phyloP scores from a whole-genome alignment of 306 rosid species.

The Dryas drummondii region DNA sequence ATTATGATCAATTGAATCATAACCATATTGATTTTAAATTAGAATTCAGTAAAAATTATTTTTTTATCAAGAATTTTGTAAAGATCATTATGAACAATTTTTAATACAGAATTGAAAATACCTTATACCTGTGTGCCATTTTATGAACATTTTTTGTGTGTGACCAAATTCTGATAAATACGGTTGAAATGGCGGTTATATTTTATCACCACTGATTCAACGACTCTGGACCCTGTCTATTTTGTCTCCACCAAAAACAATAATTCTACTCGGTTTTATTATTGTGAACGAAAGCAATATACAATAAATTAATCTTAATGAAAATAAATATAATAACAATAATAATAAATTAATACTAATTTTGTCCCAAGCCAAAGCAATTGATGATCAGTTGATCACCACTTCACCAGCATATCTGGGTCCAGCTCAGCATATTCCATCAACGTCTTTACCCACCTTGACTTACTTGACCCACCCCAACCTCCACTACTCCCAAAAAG shows the following conservation, averaged over 20 bases:
- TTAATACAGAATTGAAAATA: neutral
- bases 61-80: too few species aligned
- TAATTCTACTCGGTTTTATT: neutral
- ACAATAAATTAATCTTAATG: neutral
- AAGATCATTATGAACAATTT: neutral
- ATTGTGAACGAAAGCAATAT: neutral
- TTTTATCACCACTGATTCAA: neutral
- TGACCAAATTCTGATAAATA: neutral
- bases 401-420: conserved; percentile 10
- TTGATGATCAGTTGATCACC: too few species aligned
- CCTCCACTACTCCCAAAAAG: neutral
- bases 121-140: neutral
- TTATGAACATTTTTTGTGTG: neutral
- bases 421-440: conserved; percentile 47
- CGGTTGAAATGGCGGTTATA: conserved; percentile 35
- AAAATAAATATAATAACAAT: neutral
- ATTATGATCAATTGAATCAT: too few species aligned
- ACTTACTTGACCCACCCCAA: conserved; percentile 6
- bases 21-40: too few species aligned
- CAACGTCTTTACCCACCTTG: conserved; percentile 26
- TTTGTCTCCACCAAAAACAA: conserved; percentile 11
- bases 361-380: neutral
- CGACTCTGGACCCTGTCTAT: neutral
- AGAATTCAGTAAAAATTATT: too few species aligned
- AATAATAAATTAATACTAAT: neutral